Percentiles rank a stretch among this genome's conserved stretches.
These are phyloP conservation scores for Penicillium thymicola DNA, from an alignment of 2,329 filamentous ascomycete genomes.

Conservation along the genomic window DNA sequence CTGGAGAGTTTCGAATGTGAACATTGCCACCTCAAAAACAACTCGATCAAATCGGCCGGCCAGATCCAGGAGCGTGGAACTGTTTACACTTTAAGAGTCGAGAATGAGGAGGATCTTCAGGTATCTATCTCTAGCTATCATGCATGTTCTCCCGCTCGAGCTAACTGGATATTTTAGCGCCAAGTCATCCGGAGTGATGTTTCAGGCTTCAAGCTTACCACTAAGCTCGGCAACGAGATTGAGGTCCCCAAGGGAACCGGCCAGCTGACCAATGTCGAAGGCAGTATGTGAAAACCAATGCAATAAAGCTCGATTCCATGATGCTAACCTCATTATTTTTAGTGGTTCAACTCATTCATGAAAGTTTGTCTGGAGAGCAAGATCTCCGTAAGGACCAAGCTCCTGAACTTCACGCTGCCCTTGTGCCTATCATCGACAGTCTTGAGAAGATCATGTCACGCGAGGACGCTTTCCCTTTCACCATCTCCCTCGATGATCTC, in stretches of 20 bases:
- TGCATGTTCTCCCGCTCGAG: background rate
- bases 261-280: conserved; percentile 91
- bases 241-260: conserved; percentile 90
- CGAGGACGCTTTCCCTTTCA: conserved; percentile 77
- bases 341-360: conserved; percentile 70
- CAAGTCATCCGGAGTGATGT: conserved; percentile 92
- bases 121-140: background rate
- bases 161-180: conserved; percentile 34
- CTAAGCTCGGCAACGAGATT: conserved; percentile 64
- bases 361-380: conserved; percentile 79
- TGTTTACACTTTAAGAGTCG: conserved; percentile 78
- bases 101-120: conserved; percentile 65
- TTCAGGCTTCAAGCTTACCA: conserved; percentile 80
- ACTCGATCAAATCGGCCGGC: conserved; percentile 89
- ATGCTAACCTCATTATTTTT: background rate
- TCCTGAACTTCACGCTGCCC: conserved; percentile 74
- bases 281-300: conserved; percentile 35
- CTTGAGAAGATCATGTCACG: conserved; percentile 75
- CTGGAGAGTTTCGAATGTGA: conserved; percentile 95
- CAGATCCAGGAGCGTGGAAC: conserved; percentile 85
- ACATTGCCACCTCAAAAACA: conserved; percentile 84
- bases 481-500: conserved; percentile 81
- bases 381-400: conserved; percentile 72
- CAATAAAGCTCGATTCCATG: background rate
- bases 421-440: conserved; percentile 71